Percentiles rank a stretch among this genome's conserved stretches.
Evolutionary conservation across 1,284 basidiomycete species (phyloP).

Genomic region (Singerocomus rubriflavus): DNA sequence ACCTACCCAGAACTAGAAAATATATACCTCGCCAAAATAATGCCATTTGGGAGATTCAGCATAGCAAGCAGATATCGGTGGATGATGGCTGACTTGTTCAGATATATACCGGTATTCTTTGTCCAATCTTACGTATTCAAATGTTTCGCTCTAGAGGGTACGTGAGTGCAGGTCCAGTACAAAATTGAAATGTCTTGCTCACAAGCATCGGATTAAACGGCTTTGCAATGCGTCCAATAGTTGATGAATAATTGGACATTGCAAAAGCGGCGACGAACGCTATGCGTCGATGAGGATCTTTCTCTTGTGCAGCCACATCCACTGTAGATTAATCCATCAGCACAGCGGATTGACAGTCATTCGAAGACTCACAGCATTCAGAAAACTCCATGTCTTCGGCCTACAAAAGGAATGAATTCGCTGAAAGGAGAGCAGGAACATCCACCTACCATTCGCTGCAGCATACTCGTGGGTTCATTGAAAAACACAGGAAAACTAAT

Average conservation of each 20-base stretch:
- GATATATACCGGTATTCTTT: slow-evolving; percentile 91
- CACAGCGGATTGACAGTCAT: background rate
- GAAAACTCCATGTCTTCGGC: slow-evolving; percentile 96
- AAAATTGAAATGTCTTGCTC: slow-evolving; percentile 5
- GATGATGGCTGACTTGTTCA: slow-evolving; percentile 96
- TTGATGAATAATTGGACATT: slow-evolving; percentile 97
- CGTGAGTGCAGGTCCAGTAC: background rate
- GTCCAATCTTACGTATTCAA: slow-evolving; percentile 89
- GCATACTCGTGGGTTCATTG: slow-evolving; percentile 96
- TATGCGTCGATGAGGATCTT: slow-evolving; percentile 79
- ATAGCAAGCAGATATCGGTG: slow-evolving; percentile 97
- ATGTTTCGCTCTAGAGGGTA: slow-evolving; percentile 69
- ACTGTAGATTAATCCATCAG: slow-evolving; percentile 44
- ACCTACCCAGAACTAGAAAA: background rate
- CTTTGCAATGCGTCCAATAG: slow-evolving; percentile 93
- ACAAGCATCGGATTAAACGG: slow-evolving; percentile 93
- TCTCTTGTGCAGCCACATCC: slow-evolving; percentile 78
- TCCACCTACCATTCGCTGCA: slow-evolving; percentile 70
- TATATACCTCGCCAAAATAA: slow-evolving; percentile 82
- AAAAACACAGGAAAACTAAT: slow-evolving; percentile 97
- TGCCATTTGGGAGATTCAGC: slow-evolving; percentile 88
- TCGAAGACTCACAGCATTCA: slow-evolving; percentile 69
- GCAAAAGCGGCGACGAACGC: slow-evolving; percentile 97
- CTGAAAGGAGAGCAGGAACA: background rate
- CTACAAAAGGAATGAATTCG: slow-evolving; percentile 33